Evolutionary conservation across 768 basidiomycete species (phyloP), one percentile per base, ranked within the genome.

Genomic region (Agrocybe pediades): DNA sequence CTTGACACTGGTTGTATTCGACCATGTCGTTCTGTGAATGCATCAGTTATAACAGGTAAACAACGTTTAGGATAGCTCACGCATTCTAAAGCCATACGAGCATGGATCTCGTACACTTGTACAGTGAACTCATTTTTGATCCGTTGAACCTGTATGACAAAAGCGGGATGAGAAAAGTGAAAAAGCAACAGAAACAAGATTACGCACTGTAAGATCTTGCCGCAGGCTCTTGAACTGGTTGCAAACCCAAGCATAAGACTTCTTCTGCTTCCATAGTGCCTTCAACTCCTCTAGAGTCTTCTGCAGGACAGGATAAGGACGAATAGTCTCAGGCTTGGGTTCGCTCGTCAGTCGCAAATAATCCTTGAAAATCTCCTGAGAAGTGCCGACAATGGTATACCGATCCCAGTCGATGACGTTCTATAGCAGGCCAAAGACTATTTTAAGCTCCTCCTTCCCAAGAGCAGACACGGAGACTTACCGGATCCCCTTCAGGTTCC

Each of bases 121-220:
- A 96, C 94, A 6, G 97, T 98, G 64, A 99, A 97, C 51, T 96
- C 92, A 62, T 97, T 98, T 76, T 97, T 98, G 61, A 99, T 97
- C 26, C 97, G 88, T 75, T 99, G 97, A 20, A 99, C 96, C 96
- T 98, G 46, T 3, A 46, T 39, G 41, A 46, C 13, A 55, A 16
- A 47, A 40, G 52, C 43, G 47, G 50, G 54, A 45, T 56, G 33
- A 52, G 46, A 49, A 46, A 40, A 27, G 9, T 30, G 30, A 15
- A 23, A 6, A 6, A 21, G 46, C 20, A 36, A 7, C 15, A 36
- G 4, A 13, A 15, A 36, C n/a, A 49, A 13, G 33, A 46, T 26
- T 42, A 82, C 91, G 75, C 74, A 96, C 96, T 61, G 95, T 98
- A 56, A 99, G 80, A 76, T 99, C 97, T 70, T 98, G 97, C 39